phyloP scores from a whole-genome alignment of 768 basidiomycete species.

The Boletellus ananiceps region DNA sequence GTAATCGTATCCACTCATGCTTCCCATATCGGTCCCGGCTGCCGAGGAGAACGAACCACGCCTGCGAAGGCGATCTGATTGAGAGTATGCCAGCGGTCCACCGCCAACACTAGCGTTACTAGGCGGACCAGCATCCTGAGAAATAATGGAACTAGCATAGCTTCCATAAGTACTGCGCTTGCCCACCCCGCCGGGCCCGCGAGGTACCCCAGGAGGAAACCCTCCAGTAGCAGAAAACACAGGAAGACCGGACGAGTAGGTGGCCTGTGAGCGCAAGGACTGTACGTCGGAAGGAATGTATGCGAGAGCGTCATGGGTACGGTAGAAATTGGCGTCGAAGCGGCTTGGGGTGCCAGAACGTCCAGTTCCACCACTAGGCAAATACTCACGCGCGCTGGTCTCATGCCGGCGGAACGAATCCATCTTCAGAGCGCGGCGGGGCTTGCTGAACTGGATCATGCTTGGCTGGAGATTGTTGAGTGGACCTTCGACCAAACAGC shows the following conservation, averaged over 20 bases:
- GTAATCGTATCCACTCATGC: constrained; percentile 73
- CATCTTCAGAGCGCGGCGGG: constrained; percentile 87
- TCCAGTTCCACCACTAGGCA: constrained; percentile 36
- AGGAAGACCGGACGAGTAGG: constrained; percentile 88
- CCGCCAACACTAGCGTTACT: constrained; percentile 57
- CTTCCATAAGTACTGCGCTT: constrained; percentile 75
- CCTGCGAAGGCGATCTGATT: constrained; percentile 82
- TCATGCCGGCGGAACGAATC: constrained; percentile 93
- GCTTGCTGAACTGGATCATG: constrained; percentile 99
- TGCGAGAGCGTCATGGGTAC: constrained; percentile 88
- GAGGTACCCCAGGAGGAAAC: constrained; percentile 63
- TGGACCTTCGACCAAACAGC: constrained; percentile 91
- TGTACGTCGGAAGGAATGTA: constrained; percentile 96
- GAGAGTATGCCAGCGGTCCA: constrained; percentile 73
- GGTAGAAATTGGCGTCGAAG: constrained; percentile 94
- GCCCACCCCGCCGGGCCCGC: constrained; percentile 52
- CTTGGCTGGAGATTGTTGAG: constrained; percentile 93
- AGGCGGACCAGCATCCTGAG: constrained; percentile 78
- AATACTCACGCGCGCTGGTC: constrained; percentile 81
- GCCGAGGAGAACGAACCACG: constrained; percentile 75
- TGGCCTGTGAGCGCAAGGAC: constrained; percentile 94
- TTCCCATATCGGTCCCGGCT: constrained; percentile 72
- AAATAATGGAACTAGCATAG: constrained; percentile 90
- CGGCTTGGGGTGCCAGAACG: constrained; percentile 89
- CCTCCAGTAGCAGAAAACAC: constrained; percentile 71